These are phyloP conservation scores for Mycena capillaripes DNA, from an alignment of 768 basidiomycete species.

Conservation along the genomic window DNA sequence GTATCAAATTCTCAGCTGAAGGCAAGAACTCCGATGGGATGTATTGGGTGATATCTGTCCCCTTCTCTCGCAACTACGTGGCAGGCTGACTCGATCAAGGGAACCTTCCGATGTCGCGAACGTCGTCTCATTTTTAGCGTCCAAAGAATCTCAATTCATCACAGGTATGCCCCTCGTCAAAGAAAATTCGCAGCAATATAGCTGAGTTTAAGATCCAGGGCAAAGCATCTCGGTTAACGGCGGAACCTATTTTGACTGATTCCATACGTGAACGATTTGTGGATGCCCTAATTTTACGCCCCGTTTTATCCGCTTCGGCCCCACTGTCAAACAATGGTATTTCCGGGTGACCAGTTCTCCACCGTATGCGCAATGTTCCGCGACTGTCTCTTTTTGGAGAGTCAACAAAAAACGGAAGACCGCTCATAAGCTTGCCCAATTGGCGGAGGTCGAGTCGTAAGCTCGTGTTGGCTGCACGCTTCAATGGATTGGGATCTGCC, in stretches of 20 bases:
- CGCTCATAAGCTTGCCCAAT: too few relatives aligned
- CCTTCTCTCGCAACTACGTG: background rate
- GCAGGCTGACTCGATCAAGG: conserved; percentile 32
- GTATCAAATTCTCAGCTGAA: conserved; percentile 13
- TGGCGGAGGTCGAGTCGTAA: too few relatives aligned
- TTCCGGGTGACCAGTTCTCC: too few relatives aligned
- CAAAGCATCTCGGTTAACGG: conserved; percentile 33
- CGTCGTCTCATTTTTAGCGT: conserved; percentile 50
- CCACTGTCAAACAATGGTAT: background rate
- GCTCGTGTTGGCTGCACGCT: too few relatives aligned
- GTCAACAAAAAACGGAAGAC: too few relatives aligned
- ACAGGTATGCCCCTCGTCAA: conserved; percentile 39
- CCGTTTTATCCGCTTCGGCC: background rate
- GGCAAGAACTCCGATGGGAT: conserved; percentile 12
- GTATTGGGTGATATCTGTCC: background rate
- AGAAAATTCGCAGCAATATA: too few relatives aligned
- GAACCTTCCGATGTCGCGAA: conserved; percentile 38
- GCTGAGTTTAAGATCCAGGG: conserved; percentile 10
- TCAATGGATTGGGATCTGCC: too few relatives aligned
- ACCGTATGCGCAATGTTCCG: too few relatives aligned
- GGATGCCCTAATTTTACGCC: background rate
- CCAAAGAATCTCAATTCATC: conserved; percentile 46
- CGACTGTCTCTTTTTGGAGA: too few relatives aligned
- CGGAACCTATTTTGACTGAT: conserved; percentile 27
- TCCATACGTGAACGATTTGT: background rate